Percentiles rank a stretch among this genome's conserved stretches.
phyloP scores from a whole-genome alignment of 768 basidiomycete genomes.

The Tephrocybe rancida region DNA sequence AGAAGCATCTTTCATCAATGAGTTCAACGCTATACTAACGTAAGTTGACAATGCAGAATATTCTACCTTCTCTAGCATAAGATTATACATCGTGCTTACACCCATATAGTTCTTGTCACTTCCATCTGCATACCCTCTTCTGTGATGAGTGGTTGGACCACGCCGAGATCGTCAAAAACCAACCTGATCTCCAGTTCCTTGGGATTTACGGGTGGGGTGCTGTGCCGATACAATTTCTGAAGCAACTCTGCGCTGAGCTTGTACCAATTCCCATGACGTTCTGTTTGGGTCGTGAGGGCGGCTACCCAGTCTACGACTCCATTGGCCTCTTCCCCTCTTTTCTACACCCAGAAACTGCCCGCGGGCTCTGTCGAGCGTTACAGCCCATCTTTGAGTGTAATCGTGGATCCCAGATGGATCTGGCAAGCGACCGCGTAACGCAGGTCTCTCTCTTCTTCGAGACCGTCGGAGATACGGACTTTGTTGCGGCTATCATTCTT shows the following conservation, averaged over 20 bases:
- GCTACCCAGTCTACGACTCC: not conserved
- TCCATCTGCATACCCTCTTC: not conserved
- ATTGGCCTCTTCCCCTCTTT: not conserved
- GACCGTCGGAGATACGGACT: not conserved
- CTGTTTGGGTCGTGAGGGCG: not conserved
- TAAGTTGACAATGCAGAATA: not conserved
- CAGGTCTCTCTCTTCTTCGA: not conserved
- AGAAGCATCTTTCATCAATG: not conserved
- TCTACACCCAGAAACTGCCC: not conserved
- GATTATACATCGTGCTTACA: not conserved
- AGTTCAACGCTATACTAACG: not conserved
- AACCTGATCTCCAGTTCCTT: not conserved
- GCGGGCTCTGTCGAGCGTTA: not conserved
- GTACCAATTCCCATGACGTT: not conserved
- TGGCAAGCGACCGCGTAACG: not conserved
- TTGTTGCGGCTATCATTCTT: not conserved
- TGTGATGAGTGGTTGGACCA: not conserved
- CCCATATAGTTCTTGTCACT: not conserved
- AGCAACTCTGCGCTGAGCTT: not conserved
- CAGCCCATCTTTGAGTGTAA: not conserved
- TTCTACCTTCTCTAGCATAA: no score
- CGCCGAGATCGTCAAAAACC: not conserved
- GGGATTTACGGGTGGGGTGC: not conserved
- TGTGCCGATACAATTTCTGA: not conserved
- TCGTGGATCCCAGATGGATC: not conserved